phyloP scores from a whole-genome alignment of 2,329 filamentous ascomycete genomes.

The Botrytis paeoniae region DNA sequence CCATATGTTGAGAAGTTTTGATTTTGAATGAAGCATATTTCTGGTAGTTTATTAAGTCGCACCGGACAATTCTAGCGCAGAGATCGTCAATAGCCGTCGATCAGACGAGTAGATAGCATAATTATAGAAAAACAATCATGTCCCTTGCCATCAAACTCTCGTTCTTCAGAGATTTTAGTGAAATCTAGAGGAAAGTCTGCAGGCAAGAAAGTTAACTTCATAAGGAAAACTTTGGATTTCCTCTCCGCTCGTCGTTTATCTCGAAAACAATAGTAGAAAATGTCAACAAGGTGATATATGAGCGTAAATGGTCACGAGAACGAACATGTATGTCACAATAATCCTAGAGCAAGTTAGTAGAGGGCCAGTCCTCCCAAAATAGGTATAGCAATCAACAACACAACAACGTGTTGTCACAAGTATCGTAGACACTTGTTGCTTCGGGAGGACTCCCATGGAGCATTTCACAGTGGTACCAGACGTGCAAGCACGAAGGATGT shows the following conservation, averaged over 20 bases:
- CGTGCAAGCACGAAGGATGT: constrained; percentile 46
- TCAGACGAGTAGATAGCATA: neutral
- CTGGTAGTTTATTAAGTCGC: neutral
- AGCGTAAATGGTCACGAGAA: constrained; percentile 50
- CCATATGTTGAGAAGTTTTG: constrained; percentile 76
- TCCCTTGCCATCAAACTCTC: constrained; percentile 85
- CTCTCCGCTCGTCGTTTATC: constrained; percentile 95
- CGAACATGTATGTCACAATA: neutral
- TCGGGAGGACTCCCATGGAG: constrained; percentile 74
- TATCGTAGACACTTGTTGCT: constrained; percentile 40
- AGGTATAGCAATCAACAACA: constrained; percentile 36
- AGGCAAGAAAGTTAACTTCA: constrained; percentile 59
- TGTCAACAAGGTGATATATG: constrained; percentile 82
- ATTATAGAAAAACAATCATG: constrained; percentile 44
- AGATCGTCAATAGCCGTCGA: neutral
- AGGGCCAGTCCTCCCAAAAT: constrained; percentile 34
- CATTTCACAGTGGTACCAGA: constrained; percentile 58
- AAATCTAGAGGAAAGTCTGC: constrained; percentile 72
- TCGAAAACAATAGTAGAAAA: constrained; percentile 67
- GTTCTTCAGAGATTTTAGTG: constrained; percentile 54
- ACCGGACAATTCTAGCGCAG: neutral
- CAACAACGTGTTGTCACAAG: constrained; percentile 17
- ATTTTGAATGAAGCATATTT: neutral
- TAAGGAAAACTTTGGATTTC: constrained; percentile 50
- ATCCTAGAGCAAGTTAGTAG: constrained; percentile 29